Conservation (phyloP, 2,329 filamentous ascomycete species). For the Sporothrix schenckii region DNA sequence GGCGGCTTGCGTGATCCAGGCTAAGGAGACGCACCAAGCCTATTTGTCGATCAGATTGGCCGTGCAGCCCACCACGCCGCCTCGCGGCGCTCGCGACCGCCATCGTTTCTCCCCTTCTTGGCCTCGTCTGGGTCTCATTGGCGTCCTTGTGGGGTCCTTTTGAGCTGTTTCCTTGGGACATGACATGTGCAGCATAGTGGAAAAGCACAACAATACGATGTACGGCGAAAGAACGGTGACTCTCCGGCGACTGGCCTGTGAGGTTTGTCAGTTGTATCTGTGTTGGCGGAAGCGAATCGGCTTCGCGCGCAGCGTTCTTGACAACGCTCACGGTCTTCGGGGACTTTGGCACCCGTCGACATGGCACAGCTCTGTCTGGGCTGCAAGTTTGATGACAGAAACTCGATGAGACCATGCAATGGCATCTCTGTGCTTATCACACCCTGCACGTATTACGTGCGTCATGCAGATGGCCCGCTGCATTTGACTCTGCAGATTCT, state of each 20-base stretch:
- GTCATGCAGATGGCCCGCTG: background rate
- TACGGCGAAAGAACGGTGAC: background rate
- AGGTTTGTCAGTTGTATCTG: background rate
- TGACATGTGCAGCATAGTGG: constrained; percentile 9
- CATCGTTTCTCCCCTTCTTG: background rate
- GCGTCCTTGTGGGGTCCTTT: background rate
- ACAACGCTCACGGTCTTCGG: constrained; percentile 1
- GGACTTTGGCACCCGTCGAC: constrained; percentile 1
- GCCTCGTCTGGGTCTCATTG: background rate
- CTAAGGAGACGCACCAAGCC: constrained; percentile 32
- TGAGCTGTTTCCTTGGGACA: constrained; percentile 2
- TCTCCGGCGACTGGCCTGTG: background rate
- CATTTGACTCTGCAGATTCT: background rate
- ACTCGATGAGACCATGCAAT: constrained; percentile 3
- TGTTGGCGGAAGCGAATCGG: constrained; percentile 10
- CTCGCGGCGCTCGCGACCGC: constrained; percentile 8
- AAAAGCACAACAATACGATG: background rate
- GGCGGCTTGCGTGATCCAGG: constrained; percentile 33
- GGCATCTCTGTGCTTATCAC: background rate
- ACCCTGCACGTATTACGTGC: background rate
- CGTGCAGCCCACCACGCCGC: background rate
- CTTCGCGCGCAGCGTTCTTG: background rate
- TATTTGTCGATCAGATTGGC: constrained; percentile 8
- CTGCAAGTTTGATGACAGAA: background rate
- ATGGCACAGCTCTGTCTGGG: background rate